Evolutionary conservation across 306 rosid genomes (phyloP), one percentile per base, ranked within the genome.

Genomic region (Sindora glabra): DNA sequence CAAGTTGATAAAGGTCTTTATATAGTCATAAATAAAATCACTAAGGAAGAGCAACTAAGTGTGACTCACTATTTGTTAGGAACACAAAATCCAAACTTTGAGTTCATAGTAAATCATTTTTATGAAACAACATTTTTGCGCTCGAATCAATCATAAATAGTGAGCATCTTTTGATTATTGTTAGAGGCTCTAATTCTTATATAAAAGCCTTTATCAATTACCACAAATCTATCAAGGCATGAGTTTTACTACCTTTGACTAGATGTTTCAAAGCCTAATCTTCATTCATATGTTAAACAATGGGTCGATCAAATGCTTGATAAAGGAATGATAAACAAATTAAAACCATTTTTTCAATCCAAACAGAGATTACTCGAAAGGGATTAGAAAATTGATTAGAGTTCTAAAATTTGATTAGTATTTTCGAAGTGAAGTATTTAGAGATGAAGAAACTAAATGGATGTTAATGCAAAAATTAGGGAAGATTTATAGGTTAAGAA

Each of bases 101-200:
- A 92, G 23, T 92, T 89, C 62, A 72, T 89, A 0, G 80, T 76
- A 2, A 34, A 32, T 1, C 61, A 84, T 33, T 92, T 92, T 68
- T 59, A 77, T 13, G 68, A 82, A 56, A 23, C 7, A 30, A 74
- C 95, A 10, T 62, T 44, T 5, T 15, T 1, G 39, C 87, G 6
- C 48, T 84, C 8, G 86, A 86, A 0, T 56, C 83, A 0, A 82
- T 92, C 56, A 34, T 64, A 1, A 4, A 34, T 1, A 67, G 59
- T 0, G 64, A 61, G 1, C 53, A 72, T 3, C 85, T 82, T 39
- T 96, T 96, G 0, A 77, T 92, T 72, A 78, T 92, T 14, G 99
- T 79, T 0, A 96, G 99, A 1, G 99, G 99, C 2, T 92, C 99
- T 4, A 92, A 92, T 34, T 89, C 96, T 0, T 89, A 76, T 54